Conservation (phyloP, 352 stramenopile genomes). For the Aphanomyces stellatus region DNA sequence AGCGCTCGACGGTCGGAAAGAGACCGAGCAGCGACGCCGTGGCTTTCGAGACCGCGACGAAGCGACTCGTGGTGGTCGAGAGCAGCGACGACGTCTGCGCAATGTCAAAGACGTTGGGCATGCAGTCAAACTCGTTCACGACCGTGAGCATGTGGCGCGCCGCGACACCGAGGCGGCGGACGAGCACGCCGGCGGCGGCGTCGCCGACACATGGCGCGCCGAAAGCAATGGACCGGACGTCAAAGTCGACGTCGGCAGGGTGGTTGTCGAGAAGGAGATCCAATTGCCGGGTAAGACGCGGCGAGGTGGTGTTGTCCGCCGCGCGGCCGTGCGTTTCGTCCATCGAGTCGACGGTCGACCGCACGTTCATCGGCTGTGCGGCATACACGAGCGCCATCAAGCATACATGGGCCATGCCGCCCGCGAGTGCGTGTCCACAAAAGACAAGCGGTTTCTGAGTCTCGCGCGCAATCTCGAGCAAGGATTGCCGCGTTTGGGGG, state of each 20-base stretch:
- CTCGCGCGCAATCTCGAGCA: conserved; percentile 38
- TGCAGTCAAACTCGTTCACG: conserved; percentile 83
- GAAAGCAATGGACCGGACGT: conserved; percentile 50
- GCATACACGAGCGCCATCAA: conserved; percentile 71
- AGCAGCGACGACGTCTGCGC: conserved; percentile 66
- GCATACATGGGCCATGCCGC: conserved; percentile 71
- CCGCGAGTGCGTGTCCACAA: conserved; percentile 74
- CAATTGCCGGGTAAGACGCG: not conserved
- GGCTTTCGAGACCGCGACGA: conserved; percentile 73
- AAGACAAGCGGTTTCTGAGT: conserved; percentile 58
- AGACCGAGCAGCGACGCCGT: conserved; percentile 65
- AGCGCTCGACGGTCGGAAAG: conserved; percentile 33
- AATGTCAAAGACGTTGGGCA: conserved; percentile 75
- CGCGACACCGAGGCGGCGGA: conserved; percentile 41
- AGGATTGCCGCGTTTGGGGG: conserved; percentile 21
- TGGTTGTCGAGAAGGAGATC: not conserved
- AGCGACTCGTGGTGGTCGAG: conserved; percentile 66
- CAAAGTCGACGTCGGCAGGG: conserved; percentile 17
- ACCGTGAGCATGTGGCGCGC: conserved; percentile 58
- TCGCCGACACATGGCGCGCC: conserved; percentile 65
- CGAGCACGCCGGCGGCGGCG: conserved; percentile 31
- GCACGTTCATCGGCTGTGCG: conserved; percentile 37
- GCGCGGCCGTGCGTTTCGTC: conserved; percentile 46
- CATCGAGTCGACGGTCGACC: conserved; percentile 45
- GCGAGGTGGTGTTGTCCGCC: conserved; percentile 16